A percentile compares a stretch with the other conserved stretches of the same genome.
These are phyloP conservation scores for Herpetomonas tarakana DNA, from an alignment of 208 protist species.

Conservation along the genomic window DNA sequence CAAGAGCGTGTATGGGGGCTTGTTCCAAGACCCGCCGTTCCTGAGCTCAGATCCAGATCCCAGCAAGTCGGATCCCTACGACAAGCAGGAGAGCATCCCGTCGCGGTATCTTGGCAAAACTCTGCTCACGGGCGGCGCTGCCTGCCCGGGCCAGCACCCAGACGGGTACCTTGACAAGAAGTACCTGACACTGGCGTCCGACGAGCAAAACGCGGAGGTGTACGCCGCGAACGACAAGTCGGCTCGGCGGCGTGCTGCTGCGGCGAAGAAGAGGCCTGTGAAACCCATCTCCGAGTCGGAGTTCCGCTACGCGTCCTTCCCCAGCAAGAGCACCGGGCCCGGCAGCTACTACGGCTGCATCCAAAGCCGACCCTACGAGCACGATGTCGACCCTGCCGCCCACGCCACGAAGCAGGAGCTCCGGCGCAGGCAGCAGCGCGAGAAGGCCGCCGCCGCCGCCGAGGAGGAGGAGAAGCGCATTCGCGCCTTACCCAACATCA, in stretches of 20 bases:
- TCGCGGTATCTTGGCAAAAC: slow-evolving; percentile 79
- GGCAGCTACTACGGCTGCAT: slow-evolving; percentile 87
- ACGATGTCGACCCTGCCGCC: slow-evolving; percentile 66
- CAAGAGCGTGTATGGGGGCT: slow-evolving; percentile 77
- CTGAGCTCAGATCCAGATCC: slow-evolving; percentile 66
- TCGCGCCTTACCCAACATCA: slow-evolving; percentile 71
- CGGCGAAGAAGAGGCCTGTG: slow-evolving; percentile 18
- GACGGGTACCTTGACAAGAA: slow-evolving; percentile 73
- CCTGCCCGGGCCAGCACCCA: slow-evolving; percentile 31
- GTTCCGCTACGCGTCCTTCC: slow-evolving; percentile 69
- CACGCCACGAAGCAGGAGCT: slow-evolving; percentile 42
- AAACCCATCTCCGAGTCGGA: slow-evolving; percentile 56
- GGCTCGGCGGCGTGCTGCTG: slow-evolving; percentile 23
- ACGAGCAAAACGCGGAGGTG: slow-evolving; percentile 62
- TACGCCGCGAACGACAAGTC: slow-evolving; percentile 40
- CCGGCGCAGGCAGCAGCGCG: neutral
- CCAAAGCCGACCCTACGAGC: slow-evolving; percentile 67
- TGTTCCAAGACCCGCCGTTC: slow-evolving; percentile 82
- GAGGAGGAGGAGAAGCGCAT: slow-evolving; percentile 14
- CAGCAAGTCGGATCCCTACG: slow-evolving; percentile 74
- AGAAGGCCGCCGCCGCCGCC: slow-evolving; percentile 8
- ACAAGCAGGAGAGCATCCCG: slow-evolving; percentile 77
- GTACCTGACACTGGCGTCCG: slow-evolving; percentile 75
- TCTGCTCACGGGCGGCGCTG: slow-evolving; percentile 40
- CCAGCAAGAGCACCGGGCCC: slow-evolving; percentile 69